A percentile compares a stretch with the other conserved stretches of the same genome.
Conservation (phyloP, 139 green algal species). For the Haematococcus sp. region DNA sequence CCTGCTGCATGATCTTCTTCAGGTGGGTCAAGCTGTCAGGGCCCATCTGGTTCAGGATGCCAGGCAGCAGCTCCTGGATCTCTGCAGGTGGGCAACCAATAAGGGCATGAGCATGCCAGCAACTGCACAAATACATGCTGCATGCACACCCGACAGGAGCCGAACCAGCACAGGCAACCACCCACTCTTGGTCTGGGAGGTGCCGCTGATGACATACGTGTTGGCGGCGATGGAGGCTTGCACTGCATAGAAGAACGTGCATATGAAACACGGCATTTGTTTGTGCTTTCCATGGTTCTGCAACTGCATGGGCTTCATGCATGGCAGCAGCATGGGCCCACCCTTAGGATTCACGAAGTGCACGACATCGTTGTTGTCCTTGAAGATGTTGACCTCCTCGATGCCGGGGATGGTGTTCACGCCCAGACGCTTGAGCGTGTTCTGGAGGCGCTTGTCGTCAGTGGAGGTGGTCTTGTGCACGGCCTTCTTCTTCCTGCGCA, state of each 20-base stretch:
- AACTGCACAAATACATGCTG: neutral
- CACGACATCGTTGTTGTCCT: constrained; percentile 84
- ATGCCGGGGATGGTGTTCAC: constrained; percentile 99
- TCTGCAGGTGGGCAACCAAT: constrained; percentile 61
- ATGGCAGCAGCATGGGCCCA: constrained; percentile 23
- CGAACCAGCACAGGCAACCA: neutral
- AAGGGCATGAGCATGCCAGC: neutral
- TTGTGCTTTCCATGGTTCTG: neutral
- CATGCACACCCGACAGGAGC: neutral
- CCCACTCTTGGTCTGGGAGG: constrained; percentile 63
- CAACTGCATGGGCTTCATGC: neutral
- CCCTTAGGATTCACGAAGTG: constrained; percentile 97
- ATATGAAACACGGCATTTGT: neutral
- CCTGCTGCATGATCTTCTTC: constrained; percentile 77
- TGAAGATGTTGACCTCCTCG: constrained; percentile 99
- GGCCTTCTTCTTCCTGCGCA: constrained; percentile 96
- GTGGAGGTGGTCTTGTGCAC: constrained; percentile 95
- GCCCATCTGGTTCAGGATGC: constrained; percentile 84
- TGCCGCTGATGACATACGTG: constrained; percentile 97
- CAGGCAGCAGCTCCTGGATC: constrained; percentile 80
- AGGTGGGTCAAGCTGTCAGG: constrained; percentile 76
- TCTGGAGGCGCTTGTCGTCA: constrained; percentile 97
- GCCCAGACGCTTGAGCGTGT: constrained; percentile 95
- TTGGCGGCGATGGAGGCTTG: constrained; percentile 98
- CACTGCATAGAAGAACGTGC: constrained; percentile 73